Evolutionary conservation across 192 early-diverging fungal species (phyloP).

Genomic region (Entomortierella parvispora): DNA sequence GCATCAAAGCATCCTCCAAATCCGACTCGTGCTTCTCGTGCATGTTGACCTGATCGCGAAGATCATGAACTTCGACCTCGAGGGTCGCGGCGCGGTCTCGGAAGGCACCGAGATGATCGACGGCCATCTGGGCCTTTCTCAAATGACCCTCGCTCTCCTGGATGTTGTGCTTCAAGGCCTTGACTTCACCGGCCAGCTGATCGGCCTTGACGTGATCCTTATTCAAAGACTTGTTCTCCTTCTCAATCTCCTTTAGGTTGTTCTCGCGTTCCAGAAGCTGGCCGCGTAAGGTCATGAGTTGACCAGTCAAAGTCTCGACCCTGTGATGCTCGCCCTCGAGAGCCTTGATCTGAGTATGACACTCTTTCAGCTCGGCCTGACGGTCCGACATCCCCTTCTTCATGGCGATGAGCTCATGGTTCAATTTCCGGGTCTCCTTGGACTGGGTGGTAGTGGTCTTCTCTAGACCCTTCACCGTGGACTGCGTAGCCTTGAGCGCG

Average conservation of each 20-base stretch:
- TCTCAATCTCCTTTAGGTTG: background rate
- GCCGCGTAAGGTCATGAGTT: background rate
- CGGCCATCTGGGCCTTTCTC: conserved; percentile 3
- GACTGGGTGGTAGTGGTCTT: background rate
- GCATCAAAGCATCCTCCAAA: conserved; percentile 23
- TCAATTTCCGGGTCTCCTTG: background rate
- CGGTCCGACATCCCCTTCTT: background rate
- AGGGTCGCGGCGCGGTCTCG: conserved; percentile 9
- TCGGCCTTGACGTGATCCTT: conserved; percentile 1
- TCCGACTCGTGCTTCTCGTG: conserved; percentile 26
- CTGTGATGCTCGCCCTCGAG: conserved; percentile 10
- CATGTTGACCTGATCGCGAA: conserved; percentile 9
- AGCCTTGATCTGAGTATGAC: conserved; percentile 1
- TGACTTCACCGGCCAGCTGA: conserved; percentile 1
- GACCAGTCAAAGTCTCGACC: background rate
- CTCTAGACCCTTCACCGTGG: conserved; percentile 5
- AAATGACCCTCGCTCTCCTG: background rate
- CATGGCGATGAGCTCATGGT: background rate
- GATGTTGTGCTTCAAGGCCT: conserved; percentile 11
- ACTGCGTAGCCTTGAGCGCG: background rate
- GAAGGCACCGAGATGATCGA: conserved; percentile 10
- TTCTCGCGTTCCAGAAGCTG: background rate
- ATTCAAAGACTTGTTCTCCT: conserved; percentile 1
- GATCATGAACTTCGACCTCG: conserved; percentile 6
- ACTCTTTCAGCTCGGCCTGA: conserved; percentile 8